Base-by-base conservation (phyloP, 768 basidiomycete genomes). In the Hygrocybe punicea region DNA sequence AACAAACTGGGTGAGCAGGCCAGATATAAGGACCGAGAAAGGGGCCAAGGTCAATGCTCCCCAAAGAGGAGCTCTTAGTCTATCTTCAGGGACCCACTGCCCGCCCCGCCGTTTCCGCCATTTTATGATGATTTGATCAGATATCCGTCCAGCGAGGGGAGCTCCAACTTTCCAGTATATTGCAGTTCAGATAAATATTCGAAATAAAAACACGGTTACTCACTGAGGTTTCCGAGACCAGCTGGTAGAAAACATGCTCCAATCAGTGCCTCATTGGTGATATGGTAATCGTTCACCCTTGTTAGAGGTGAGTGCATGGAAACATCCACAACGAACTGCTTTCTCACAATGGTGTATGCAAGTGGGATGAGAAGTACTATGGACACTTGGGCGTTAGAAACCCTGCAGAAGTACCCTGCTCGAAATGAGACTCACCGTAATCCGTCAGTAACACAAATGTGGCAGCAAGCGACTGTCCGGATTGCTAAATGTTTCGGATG, bases 31-130 rank as follows among this genome's bases (percentile, higher is more conserved):
- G 2, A 84, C 66, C 1, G 85, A 81, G 1, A 84, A 23, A 0
- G 87, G 89, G 3, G 80, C 72, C 25, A 87, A 69, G 16, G 81
- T 33, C 0, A 76, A 68, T 3, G 75, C 76, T 8, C 82, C 81
- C 6, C 75, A 60, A 34, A 82, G 65, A 2, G 79, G 72, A 2
- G 77, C 84, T 1, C 83, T 77, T 23, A 89, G 75, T 5, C 87
- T 81, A 60, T 87, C 88, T 66, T 90, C 86, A 0, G 86, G 86
- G 42, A 81, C 78, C 84, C 84, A 87, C 2, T 72, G 62, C 1
- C 85, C 85, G 0, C 76, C 76, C 21, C 85, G 79, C 5, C 71
- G 65, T 46, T 74, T 69, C 14, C 78, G 78, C 70, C 81, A 84
- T 39, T 63, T 65, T 16, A 78, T 69, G 21, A 90, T 72, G 0